Conservation (phyloP, 371 early-diverging fungal genomes). For the Zopfochytrium polystomum region DNA sequence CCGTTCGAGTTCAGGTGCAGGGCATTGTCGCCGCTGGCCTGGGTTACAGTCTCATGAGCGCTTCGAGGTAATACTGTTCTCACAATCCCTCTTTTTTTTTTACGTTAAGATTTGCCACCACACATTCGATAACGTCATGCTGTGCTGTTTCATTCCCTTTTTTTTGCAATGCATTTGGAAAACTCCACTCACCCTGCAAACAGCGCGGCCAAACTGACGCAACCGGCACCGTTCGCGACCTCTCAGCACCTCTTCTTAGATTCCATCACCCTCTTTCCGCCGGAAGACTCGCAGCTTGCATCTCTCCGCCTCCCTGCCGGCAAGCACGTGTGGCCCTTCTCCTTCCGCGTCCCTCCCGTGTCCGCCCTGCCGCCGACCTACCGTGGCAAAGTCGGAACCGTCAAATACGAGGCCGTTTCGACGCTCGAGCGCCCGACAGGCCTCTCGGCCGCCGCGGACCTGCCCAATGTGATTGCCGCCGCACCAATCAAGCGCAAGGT, state of each 20-base stretch:
- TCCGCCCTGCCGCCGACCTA: slow-evolving; percentile 23
- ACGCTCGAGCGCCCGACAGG: slow-evolving; percentile 18
- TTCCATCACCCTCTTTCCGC: slow-evolving; percentile 23
- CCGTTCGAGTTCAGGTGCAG: slow-evolving; percentile 25
- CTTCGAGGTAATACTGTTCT: no score
- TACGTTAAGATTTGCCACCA: no score
- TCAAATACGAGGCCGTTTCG: slow-evolving; percentile 22
- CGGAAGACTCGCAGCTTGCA: not conserved
- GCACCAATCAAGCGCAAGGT: slow-evolving; percentile 5
- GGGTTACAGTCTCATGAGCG: slow-evolving; percentile 4
- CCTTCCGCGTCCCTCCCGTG: slow-evolving; percentile 30
- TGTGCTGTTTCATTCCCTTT: no score
- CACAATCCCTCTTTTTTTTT: not conserved
- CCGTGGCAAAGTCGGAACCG: slow-evolving; percentile 22
- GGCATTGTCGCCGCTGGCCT: slow-evolving; percentile 24
- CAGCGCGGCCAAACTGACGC: not conserved
- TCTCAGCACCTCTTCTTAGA: slow-evolving; percentile 17
- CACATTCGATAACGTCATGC: no score
- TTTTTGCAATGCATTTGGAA: not conserved
- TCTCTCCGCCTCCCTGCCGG: slow-evolving; percentile 5
- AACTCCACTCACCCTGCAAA: not conserved
- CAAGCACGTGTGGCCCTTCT: slow-evolving; percentile 28
- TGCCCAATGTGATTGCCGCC: no score
- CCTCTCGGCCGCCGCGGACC: no score
- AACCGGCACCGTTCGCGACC: slow-evolving; percentile 10